Evolutionary conservation across 2,329 filamentous ascomycete species (phyloP), one percentile per base, ranked within the genome.

Genomic region (Ophiostoma fasciatum): DNA sequence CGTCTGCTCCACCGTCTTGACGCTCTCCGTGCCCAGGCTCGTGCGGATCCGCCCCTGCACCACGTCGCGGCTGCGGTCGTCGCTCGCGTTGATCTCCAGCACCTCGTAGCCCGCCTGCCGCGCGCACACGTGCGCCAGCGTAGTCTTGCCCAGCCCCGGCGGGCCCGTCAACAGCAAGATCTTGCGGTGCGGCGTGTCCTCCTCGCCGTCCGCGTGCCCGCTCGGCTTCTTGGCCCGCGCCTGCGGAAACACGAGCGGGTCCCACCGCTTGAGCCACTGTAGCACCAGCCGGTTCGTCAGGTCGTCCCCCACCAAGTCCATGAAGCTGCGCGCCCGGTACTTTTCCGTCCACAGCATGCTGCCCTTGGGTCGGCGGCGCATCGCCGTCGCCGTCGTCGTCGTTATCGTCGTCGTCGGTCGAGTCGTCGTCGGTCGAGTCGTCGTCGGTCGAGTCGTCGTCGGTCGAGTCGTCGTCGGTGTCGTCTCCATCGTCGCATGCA

Each of bases 81-180:
- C 90, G 48, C 88, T 96, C 8, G 92, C 90, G 49, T 98, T 98
- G 58, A 98, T 93, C 54, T 98, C 90, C 51, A 96, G 71, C 1
- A 93, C 82, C 50, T 96, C 90, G 49, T 98, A 98, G 0, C 90
- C 90, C 5, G 90, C 90, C 57, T 98, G 90, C 46, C 69, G 78
- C 0, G 92, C 92, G 53, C 90, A 96, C 0, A 98, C 90, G 56
- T 98, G 90, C 2, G 90, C 90, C 32, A 98, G 57, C 0, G 90
- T 98, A 0, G 90, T 98, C 62, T 98, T 98, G 20, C 90, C 90
- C 10, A 98, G 63, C 2, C 90, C 90, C 0, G 90, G 90, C 0
- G 90, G 85, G 0, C 90, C 92, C 1, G 88, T 87, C 13, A 98
- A 62, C 50, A 98, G 70, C 10, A 98, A 59, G 7, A 98, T 84